These are phyloP conservation scores for Lepidium campestre DNA, from an alignment of 441 rosid genomes.

Conservation along the genomic window DNA sequence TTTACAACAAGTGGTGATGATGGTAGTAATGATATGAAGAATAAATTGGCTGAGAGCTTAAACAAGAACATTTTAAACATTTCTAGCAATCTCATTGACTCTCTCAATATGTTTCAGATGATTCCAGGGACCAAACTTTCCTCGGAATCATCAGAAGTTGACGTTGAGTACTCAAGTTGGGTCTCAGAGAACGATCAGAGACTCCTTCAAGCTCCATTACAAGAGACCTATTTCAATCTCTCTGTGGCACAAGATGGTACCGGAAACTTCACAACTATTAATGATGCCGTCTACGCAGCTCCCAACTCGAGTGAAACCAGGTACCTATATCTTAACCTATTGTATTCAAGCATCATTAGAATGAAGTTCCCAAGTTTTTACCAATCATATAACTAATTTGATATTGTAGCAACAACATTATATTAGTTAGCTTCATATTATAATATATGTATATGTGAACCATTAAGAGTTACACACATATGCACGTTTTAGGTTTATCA, in stretches of 20 bases:
- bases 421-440: background rate
- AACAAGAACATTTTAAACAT: slow-evolving; percentile 34
- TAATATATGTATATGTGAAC: background rate
- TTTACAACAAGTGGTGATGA: slow-evolving; percentile 27
- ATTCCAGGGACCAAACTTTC: slow-evolving; percentile 22
- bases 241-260: slow-evolving; percentile 51
- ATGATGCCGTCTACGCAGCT: slow-evolving; percentile 51
- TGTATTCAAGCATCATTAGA: background rate
- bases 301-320: slow-evolving; percentile 46
- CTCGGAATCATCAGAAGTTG: background rate
- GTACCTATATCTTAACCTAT: slow-evolving; percentile 15
- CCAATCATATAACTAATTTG: background rate
- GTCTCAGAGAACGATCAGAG: slow-evolving; percentile 31
- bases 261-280: slow-evolving; percentile 41
- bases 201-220: slow-evolving; percentile 28
- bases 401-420: background rate
- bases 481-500: background rate
- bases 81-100: slow-evolving; percentile 43
- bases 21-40: background rate
- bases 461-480: background rate
- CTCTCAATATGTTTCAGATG: slow-evolving; percentile 39
- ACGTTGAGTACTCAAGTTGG: slow-evolving; percentile 48
- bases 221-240: slow-evolving; percentile 31
- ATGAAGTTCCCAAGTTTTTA: background rate
- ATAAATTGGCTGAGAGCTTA: slow-evolving; percentile 14